Evolutionary conservation across 2,329 filamentous ascomycete species (phyloP).

Genomic region (Alternaria burnsii): DNA sequence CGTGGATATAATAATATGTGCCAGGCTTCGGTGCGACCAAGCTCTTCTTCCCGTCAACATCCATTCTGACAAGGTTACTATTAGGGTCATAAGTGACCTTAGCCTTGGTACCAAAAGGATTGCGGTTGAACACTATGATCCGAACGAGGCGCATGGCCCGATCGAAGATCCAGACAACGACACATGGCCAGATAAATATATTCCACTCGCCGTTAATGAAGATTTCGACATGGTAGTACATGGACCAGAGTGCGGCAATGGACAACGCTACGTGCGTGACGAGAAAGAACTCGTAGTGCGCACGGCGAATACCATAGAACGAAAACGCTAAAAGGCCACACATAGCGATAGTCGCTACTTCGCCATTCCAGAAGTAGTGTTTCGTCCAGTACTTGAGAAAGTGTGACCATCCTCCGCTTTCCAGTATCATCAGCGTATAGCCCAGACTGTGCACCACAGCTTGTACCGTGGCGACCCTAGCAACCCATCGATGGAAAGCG

Average conservation of each 20-base stretch:
- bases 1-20: slow-evolving; percentile 62
- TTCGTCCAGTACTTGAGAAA: slow-evolving; percentile 50
- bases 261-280: slow-evolving; percentile 54
- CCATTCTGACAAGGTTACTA: slow-evolving; percentile 59
- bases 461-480: slow-evolving; percentile 68
- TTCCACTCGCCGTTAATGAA: slow-evolving; percentile 60
- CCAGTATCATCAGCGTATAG: slow-evolving; percentile 61
- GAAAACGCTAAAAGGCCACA: slow-evolving; percentile 58
- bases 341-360: slow-evolving; percentile 56
- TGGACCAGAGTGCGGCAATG: slow-evolving; percentile 57
- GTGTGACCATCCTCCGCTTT: slow-evolving; percentile 51
- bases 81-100: slow-evolving; percentile 54
- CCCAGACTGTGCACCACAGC: slow-evolving; percentile 70
- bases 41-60: slow-evolving; percentile 51
- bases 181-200: slow-evolving; percentile 60
- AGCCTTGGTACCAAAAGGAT: slow-evolving; percentile 47
- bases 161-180: slow-evolving; percentile 61
- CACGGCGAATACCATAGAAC: slow-evolving; percentile 61
- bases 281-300: slow-evolving; percentile 58
- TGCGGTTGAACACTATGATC: slow-evolving; percentile 56
- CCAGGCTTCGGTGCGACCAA: slow-evolving; percentile 53
- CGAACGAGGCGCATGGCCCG: slow-evolving; percentile 58
- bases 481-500: slow-evolving; percentile 72
- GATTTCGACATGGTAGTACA: slow-evolving; percentile 65
- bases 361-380: slow-evolving; percentile 62